A percentile compares a stretch with the other conserved stretches of the same genome.
Evolutionary conservation across 2,329 filamentous ascomycete genomes (phyloP).

Genomic region (Juglanconis sp.): DNA sequence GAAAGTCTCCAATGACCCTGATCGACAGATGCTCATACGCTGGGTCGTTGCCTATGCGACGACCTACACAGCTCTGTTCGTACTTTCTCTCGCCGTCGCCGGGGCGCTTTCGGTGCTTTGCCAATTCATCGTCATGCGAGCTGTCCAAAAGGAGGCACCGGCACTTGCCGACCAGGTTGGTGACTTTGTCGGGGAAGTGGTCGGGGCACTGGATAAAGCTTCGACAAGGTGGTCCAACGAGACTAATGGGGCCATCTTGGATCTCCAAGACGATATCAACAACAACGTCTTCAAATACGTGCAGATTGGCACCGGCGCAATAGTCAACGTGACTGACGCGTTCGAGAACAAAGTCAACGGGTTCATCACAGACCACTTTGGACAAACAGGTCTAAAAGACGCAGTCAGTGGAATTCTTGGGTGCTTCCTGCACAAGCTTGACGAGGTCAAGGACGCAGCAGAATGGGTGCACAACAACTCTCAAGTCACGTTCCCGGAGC

Average conservation of each 20-base stretch:
- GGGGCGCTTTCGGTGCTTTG: conserved; percentile 80
- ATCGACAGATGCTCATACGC: conserved; percentile 69
- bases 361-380: conserved; percentile 74
- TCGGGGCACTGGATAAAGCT: conserved; percentile 67
- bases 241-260: conserved; percentile 67
- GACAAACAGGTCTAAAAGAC: conserved; percentile 52
- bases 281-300: conserved; percentile 83
- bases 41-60: conserved; percentile 90
- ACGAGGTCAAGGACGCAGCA: conserved; percentile 79
- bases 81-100: conserved; percentile 77
- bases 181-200: conserved; percentile 75
- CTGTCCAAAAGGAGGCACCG: conserved; percentile 73
- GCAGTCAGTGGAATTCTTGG: too few species aligned
- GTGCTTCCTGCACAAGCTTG: conserved; percentile 74
- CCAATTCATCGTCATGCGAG: conserved; percentile 73
- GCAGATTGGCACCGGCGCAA: conserved; percentile 72
- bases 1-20: conserved; percentile 51
- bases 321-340: conserved; percentile 80
- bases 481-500: conserved; percentile 73
- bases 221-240: conserved; percentile 73
- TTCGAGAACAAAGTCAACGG: conserved; percentile 77
- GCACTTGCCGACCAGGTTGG: conserved; percentile 71
- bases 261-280: conserved; percentile 66
- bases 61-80: conserved; percentile 77
- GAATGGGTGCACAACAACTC: conserved; percentile 91